Percentiles rank a stretch among this genome's conserved stretches.
These are phyloP conservation scores for Fusarium miscanthi DNA, from an alignment of 2,329 filamentous ascomycete species.

Conservation along the genomic window DNA sequence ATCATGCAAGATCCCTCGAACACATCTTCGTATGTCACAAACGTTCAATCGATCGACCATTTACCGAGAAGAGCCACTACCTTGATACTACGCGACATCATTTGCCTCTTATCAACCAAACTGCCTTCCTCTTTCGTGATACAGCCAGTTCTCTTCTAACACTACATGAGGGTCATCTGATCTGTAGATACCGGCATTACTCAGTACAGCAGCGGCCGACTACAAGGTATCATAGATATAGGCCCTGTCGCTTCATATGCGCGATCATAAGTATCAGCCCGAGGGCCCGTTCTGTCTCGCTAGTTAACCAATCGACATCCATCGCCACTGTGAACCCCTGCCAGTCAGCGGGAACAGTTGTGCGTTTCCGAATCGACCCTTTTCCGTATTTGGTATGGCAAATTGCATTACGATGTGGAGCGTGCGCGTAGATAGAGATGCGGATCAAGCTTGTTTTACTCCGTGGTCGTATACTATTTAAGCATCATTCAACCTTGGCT, in stretches of 20 bases:
- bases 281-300: neutral
- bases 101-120: rapidly evolving
- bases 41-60: too few species aligned
- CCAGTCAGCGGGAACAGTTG: neutral
- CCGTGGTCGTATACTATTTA: neutral
- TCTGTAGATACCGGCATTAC: rapidly evolving
- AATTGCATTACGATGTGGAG: neutral
- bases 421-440: constrained; percentile 2
- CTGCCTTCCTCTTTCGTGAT: neutral
- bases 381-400: neutral
- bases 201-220: neutral
- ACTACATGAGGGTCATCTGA: neutral
- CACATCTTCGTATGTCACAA: neutral
- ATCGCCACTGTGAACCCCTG: neutral
- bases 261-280: neutral
- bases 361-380: neutral
- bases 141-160: rapidly evolving
- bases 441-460: neutral
- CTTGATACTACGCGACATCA: too few species aligned
- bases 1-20: neutral
- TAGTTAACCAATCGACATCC: neutral
- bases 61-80: neutral
- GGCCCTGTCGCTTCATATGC: neutral
- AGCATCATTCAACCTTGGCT: neutral
- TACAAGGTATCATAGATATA: neutral